Evolutionary conservation across 352 stramenopile species (phyloP), one percentile per base, ranked within the genome.

Genomic region (Pythium brassicae): DNA sequence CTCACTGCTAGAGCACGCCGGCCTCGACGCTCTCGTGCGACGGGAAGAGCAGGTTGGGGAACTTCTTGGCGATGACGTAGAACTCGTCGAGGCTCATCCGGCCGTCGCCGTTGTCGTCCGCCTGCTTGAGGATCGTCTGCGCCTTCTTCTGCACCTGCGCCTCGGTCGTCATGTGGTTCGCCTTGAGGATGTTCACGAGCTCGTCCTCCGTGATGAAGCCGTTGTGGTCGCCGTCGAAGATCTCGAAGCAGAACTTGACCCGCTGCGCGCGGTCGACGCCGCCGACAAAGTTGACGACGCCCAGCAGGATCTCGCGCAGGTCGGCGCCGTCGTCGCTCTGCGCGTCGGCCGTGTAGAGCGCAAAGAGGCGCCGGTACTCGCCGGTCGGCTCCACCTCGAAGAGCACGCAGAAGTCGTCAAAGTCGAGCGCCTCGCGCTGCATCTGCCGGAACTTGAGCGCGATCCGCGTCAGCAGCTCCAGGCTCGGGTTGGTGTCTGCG

Each of bases 141-240:
- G 78, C 83, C 68, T 96, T 96, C 62, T 91, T 92, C 23, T 69
- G 63, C 11, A 97, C 88, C 59, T 92, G 81, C 26, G 76, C 78
- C 26, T 74, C 68, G 5, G 78, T 75, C 3, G 78, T 87, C 70
- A 97, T 74, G 67, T 97, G 87, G 52, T 95, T 97, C 4, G 85
- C 89, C 53, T 87, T 90, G 55, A 98, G 72, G 45, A 98, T 96
- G 37, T 92, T 87, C 15, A 95, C 67, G 20, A 98, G 81, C 66
- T 98, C 90, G 39, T 91, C 75, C 52, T 93, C 71, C 0, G 84
- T 93, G 62, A 97, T 87, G 57, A 92, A 97, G 22, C 83, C 83
- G 47, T 92, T 95, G 71, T 91, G 79, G 63, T 98, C 93, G 53
- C 97, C 89, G 61, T 98, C 93, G 53, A 96, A 98, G 50, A 98